Conservation (phyloP, 495 filamentous ascomycete genomes). For the Tuber indicum region DNA sequence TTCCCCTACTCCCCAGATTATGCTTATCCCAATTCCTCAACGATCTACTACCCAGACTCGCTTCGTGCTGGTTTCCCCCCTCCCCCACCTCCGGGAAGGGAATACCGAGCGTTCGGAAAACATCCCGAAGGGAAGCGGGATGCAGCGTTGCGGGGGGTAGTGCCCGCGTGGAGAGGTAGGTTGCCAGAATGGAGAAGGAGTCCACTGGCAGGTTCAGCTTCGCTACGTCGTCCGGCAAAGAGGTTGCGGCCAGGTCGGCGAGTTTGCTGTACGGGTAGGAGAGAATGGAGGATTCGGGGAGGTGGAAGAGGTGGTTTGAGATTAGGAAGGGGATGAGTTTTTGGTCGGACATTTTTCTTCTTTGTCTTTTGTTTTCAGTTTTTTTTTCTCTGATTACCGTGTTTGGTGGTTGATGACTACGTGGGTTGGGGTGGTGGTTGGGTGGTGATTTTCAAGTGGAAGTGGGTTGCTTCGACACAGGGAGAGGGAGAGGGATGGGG, state of each 20-base stretch:
- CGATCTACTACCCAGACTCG: conserved; percentile 16
- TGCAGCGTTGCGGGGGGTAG: conserved; percentile 13
- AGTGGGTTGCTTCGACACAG: not conserved
- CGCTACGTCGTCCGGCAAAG: conserved; percentile 24
- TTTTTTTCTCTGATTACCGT: not conserved
- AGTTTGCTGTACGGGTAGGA: conserved; percentile 28
- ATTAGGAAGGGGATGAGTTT: conserved; percentile 23
- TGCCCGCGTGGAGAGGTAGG: conserved; percentile 21
- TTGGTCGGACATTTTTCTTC: conserved; percentile 12
- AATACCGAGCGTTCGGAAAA: conserved; percentile 21
- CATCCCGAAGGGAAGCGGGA: conserved; percentile 14
- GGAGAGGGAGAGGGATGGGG: not conserved
- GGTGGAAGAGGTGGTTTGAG: conserved; percentile 20
- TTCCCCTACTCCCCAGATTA: not conserved
- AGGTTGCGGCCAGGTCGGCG: conserved; percentile 22
- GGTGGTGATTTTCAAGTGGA: not conserved
- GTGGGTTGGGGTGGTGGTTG: not conserved
- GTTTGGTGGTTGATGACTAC: not conserved
- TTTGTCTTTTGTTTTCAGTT: not conserved
- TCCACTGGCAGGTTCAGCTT: conserved; percentile 19
- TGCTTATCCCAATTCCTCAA: conserved; percentile 20
- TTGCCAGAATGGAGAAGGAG: conserved; percentile 12
- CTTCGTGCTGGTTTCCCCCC: conserved; percentile 13
- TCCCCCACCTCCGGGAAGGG: conserved; percentile 11
- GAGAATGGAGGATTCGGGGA: conserved; percentile 21